These are phyloP conservation scores for Termitomyces sp. DNA, from an alignment of 768 basidiomycete species.

Conservation along the genomic window DNA sequence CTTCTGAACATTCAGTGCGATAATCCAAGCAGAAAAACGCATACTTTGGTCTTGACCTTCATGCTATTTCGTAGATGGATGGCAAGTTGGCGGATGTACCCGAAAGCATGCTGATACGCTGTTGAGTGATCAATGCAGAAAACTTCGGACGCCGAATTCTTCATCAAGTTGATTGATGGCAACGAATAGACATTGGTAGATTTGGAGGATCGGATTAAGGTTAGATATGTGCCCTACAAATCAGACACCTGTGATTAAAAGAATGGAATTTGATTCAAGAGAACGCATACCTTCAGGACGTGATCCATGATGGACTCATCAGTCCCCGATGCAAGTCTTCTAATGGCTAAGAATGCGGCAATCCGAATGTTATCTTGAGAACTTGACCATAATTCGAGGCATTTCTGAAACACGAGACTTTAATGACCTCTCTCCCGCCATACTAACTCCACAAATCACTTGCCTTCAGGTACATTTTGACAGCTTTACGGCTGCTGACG, in stretches of 20 bases:
- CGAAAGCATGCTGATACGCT: constrained; percentile 93
- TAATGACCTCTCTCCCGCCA: background rate
- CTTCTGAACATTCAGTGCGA: constrained; percentile 1
- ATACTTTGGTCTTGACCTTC: constrained; percentile 80
- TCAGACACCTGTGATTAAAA: background rate
- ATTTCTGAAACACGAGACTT: constrained; percentile 44
- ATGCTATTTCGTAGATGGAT: constrained; percentile 89
- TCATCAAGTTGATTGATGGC: constrained; percentile 93
- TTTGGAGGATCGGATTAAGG: constrained; percentile 79
- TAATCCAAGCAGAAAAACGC: constrained; percentile 11
- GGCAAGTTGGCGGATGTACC: constrained; percentile 92
- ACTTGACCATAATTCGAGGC: constrained; percentile 79
- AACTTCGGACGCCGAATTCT: constrained; percentile 92
- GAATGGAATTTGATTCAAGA: background rate
- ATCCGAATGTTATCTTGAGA: constrained; percentile 79
- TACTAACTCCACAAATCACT: background rate
- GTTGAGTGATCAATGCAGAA: constrained; percentile 71
- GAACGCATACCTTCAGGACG: constrained; percentile 70
- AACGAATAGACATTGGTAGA: constrained; percentile 83
- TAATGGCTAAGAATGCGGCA: constrained; percentile 78
- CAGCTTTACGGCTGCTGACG: constrained; percentile 73
- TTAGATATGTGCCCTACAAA: constrained; percentile 77
- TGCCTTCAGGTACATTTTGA: constrained; percentile 87
- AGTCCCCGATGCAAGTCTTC: constrained; percentile 69
- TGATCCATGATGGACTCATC: constrained; percentile 81